Conservation (phyloP, 2,329 filamentous ascomycete species). For the Arthrobotrys musiformis region DNA sequence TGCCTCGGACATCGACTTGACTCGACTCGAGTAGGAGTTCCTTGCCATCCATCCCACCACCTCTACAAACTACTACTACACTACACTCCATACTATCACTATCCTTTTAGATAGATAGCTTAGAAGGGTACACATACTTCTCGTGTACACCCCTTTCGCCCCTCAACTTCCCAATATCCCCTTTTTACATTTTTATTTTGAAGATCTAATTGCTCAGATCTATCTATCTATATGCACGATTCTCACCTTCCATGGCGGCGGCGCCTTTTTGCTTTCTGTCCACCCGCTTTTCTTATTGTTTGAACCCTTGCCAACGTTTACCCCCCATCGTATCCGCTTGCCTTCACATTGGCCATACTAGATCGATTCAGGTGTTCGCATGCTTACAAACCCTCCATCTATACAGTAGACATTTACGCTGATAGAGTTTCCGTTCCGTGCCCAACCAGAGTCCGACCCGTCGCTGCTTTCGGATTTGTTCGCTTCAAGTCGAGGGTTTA, state of each 20-base stretch:
- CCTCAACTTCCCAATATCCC: neutral
- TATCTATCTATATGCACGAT: constrained; percentile 32
- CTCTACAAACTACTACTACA: too few species aligned
- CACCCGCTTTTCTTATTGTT: constrained; percentile 4
- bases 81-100: too few species aligned
- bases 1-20: neutral
- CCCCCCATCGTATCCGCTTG: constrained; percentile 12
- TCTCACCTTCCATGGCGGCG: neutral
- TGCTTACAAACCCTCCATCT: constrained; percentile 50
- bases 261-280: constrained; percentile 14
- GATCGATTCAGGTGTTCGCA: constrained; percentile 35
- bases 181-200: neutral
- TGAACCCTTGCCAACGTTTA: neutral
- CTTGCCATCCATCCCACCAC: constrained; percentile 1
- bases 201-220: constrained; percentile 42
- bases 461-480: constrained; percentile 49
- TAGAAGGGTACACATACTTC: neutral
- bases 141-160: constrained; percentile 31
- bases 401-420: constrained; percentile 25
- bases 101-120: neutral
- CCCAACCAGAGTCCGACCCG: constrained; percentile 16
- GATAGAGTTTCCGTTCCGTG: constrained; percentile 49
- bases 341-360: constrained; percentile 26
- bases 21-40: constrained; percentile 2
- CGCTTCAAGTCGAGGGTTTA: constrained; percentile 38